A percentile compares a stretch with the other conserved stretches of the same genome.
These are phyloP conservation scores for Suillus ampliporus DNA, from an alignment of 768 basidiomycete species.

Conservation along the genomic window DNA sequence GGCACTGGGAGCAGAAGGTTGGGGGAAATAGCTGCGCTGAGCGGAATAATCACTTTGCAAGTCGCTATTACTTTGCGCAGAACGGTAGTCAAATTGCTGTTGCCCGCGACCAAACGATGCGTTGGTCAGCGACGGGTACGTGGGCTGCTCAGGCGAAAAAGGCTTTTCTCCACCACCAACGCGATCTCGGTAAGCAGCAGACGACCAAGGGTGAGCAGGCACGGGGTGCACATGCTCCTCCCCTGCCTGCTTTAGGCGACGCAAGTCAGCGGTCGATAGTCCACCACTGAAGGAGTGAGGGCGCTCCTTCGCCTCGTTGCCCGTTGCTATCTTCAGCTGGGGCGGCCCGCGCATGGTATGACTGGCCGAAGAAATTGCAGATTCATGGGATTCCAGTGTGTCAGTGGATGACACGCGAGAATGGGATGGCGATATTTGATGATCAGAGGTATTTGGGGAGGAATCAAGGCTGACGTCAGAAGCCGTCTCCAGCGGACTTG, in stretches of 20 bases:
- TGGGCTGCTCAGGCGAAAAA: slow-evolving; percentile 47
- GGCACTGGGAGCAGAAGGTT: slow-evolving; percentile 46
- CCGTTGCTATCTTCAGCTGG: slow-evolving; percentile 56
- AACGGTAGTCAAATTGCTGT: slow-evolving; percentile 58
- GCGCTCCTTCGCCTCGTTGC: slow-evolving; percentile 71
- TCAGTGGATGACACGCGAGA: slow-evolving; percentile 87
- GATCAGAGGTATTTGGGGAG: slow-evolving; percentile 72
- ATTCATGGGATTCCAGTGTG: slow-evolving; percentile 66
- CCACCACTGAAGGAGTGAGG: slow-evolving; percentile 86
- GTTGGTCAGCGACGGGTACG: slow-evolving; percentile 73
- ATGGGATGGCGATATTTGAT: slow-evolving; percentile 69
- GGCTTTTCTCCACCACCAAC: slow-evolving; percentile 47
- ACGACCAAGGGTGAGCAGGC: slow-evolving; percentile 55
- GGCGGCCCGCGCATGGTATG: slow-evolving; percentile 61
- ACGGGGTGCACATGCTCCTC: slow-evolving; percentile 46
- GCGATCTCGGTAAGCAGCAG: slow-evolving; percentile 55
- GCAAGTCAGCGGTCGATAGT: slow-evolving; percentile 73
- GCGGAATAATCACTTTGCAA: slow-evolving; percentile 58
- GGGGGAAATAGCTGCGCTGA: slow-evolving; percentile 58
- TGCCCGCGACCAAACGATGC: slow-evolving; percentile 55
- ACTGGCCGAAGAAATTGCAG: slow-evolving; percentile 54
- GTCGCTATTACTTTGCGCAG: slow-evolving; percentile 39
- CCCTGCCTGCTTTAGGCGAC: slow-evolving; percentile 74
- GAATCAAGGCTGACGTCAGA: slow-evolving; percentile 76
- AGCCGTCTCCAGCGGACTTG: slow-evolving; percentile 75